Conservation (phyloP, 2,329 filamentous ascomycete species). For the Gliomastix tumulicola region DNA sequence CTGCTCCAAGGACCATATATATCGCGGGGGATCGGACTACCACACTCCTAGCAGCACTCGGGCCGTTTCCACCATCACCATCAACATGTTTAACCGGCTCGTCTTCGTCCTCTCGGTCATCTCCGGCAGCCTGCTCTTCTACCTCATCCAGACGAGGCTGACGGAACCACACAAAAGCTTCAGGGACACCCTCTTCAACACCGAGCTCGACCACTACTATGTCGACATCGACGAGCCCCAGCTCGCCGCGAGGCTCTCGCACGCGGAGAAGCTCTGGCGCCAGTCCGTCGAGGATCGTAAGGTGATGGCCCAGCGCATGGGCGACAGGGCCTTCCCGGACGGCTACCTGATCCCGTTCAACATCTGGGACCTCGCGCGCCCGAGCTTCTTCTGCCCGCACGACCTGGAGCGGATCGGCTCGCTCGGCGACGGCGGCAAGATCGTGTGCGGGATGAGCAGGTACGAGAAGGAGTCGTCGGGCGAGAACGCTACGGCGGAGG, state of each 20-base stretch:
- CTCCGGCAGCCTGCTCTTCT: no score
- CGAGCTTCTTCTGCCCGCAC: conserved; percentile 29
- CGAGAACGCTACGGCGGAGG: background rate
- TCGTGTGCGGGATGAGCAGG: conserved; percentile 31
- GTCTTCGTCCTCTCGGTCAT: no score
- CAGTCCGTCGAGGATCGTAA: background rate
- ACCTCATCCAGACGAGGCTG: no score
- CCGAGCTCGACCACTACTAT: background rate
- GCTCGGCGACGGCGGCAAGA: conserved; percentile 33
- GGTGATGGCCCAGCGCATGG: background rate
- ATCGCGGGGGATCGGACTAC: no score
- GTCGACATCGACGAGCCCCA: no score
- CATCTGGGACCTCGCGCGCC: conserved; percentile 30
- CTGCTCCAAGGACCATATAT: no score
- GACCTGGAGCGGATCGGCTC: conserved; percentile 29
- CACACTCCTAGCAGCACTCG: no score
- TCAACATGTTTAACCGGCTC: no score
- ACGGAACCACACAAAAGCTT: no score
- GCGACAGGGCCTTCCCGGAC: background rate
- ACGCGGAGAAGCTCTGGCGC: background rate
- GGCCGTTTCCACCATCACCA: no score
- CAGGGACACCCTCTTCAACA: background rate
- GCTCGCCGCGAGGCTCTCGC: no score
- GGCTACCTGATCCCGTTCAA: conserved; percentile 17
- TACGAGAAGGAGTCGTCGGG: conserved; percentile 14